Percentiles rank a stretch among this genome's conserved stretches.
phyloP scores from a whole-genome alignment of 176 grass and related monocot genomes.

The Ensete glaucum region DNA sequence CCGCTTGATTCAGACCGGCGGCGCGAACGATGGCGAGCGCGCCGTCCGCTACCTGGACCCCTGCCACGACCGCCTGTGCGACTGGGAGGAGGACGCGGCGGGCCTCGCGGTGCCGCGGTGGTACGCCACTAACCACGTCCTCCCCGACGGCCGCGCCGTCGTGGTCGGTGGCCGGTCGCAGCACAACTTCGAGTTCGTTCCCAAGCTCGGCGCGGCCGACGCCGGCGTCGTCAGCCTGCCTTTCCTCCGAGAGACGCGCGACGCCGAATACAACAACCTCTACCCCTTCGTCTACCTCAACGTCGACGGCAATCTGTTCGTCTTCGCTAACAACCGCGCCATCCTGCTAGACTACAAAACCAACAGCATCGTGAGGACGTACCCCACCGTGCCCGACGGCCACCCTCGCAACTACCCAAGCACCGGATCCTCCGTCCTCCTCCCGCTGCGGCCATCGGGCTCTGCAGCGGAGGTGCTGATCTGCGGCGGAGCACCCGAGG shows the following conservation, averaged over 20 bases:
- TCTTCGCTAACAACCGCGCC: conserved; percentile 34
- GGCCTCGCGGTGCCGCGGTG: conserved; percentile 17
- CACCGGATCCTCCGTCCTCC: conserved; percentile 30
- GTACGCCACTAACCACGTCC: conserved; percentile 28
- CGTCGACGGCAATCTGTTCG: conserved; percentile 31
- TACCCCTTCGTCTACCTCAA: conserved; percentile 37
- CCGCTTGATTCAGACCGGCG: conserved; percentile 1
- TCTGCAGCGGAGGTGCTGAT: conserved; percentile 24
- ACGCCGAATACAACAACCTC: conserved; percentile 26
- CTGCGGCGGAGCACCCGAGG: conserved; percentile 17
- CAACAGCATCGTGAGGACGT: conserved; percentile 20
- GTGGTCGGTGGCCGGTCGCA: conserved; percentile 25
- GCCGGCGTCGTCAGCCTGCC: neutral
- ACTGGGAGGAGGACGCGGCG: conserved; percentile 17
- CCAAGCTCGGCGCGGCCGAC: conserved; percentile 2
- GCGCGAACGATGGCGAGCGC: neutral
- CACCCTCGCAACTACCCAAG: conserved; percentile 29
- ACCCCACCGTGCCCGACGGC: conserved; percentile 22
- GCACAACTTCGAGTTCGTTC: conserved; percentile 34
- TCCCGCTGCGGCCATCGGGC: conserved; percentile 11
- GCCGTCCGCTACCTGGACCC: neutral
- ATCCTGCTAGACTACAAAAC: conserved; percentile 27
- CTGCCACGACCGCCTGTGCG: neutral
- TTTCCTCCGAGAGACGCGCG: conserved; percentile 22
- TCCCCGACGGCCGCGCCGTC: conserved; percentile 28